Percentiles rank a stretch among this genome's conserved stretches.
These are phyloP conservation scores for Leccinum pellstonianum DNA, from an alignment of 768 basidiomycete species.

Conservation along the genomic window DNA sequence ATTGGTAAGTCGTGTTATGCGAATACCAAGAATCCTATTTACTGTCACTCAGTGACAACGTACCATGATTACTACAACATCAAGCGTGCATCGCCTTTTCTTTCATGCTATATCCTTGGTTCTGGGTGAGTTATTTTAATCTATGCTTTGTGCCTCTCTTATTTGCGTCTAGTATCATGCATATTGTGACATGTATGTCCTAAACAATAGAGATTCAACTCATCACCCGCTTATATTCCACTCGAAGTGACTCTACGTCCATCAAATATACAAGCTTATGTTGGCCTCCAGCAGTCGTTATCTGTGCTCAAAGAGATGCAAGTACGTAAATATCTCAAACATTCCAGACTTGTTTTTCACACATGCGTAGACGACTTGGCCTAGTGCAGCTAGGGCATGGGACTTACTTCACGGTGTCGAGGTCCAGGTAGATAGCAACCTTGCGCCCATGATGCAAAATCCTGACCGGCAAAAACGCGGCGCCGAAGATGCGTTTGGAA, in stretches of 20 bases:
- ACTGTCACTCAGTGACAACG: constrained; percentile 41
- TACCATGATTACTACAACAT: constrained; percentile 64
- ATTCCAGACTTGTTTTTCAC: constrained; percentile 13
- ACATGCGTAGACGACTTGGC: constrained; percentile 57
- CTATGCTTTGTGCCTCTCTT: not conserved
- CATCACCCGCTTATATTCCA: constrained; percentile 13
- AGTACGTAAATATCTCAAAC: constrained; percentile 37
- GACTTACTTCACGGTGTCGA: constrained; percentile 68
- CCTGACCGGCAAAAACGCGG: constrained; percentile 53
- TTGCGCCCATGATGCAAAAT: constrained; percentile 36
- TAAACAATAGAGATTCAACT: not conserved
- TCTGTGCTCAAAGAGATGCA: constrained; percentile 64
- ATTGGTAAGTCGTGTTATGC: constrained; percentile 45
- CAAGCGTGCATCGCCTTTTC: constrained; percentile 58
- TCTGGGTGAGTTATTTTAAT: constrained; percentile 55
- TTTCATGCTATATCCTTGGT: constrained; percentile 67
- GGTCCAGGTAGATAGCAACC: constrained; percentile 46
- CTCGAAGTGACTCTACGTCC: constrained; percentile 67
- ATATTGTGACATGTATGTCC: constrained; percentile 65
- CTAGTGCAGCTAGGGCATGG: constrained; percentile 63
- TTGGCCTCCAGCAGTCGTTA: constrained; percentile 65
- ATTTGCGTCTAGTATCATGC: constrained; percentile 61
- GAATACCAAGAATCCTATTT: not conserved
- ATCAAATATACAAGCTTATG: constrained; percentile 63
- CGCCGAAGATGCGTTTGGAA: constrained; percentile 63